phyloP scores from a whole-genome alignment of 345 rosid genomes.

The Xanthoceras sorbifolium region DNA sequence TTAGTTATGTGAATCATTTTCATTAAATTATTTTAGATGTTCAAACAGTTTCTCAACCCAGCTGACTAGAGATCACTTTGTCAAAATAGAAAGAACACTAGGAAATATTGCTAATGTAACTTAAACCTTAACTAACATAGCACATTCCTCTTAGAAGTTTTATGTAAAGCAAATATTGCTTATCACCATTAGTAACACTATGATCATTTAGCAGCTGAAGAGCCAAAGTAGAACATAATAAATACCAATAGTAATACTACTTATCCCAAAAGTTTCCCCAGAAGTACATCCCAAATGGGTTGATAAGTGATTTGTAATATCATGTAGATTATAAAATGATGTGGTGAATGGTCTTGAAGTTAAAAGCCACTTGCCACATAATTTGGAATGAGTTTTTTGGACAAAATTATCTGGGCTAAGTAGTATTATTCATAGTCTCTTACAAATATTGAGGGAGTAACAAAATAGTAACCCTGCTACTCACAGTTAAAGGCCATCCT shows the following conservation, averaged over 20 bases:
- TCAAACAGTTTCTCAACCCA: neutral
- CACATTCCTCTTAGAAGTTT: neutral
- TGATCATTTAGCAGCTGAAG: neutral
- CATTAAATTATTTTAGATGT: neutral
- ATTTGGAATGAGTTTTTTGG: neutral
- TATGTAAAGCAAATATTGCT: neutral
- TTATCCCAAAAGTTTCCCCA: neutral
- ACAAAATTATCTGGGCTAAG: neutral
- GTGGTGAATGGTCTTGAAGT: neutral
- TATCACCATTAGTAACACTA: neutral
- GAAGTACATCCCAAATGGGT: neutral
- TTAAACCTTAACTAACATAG: neutral
- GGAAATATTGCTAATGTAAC: neutral
- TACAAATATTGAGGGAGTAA: neutral
- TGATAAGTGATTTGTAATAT: neutral
- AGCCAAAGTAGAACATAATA: neutral
- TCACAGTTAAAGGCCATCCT: conserved; percentile 73
- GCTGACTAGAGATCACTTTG: neutral
- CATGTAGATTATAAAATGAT: neutral
- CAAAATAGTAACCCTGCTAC: conserved; percentile 20
- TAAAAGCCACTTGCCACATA: neutral
- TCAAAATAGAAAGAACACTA: conserved; percentile 1
- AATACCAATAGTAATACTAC: neutral
- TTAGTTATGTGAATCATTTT: neutral
- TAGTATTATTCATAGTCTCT: neutral